Percentiles rank a stretch among this genome's conserved stretches.
Evolutionary conservation across 2,329 filamentous ascomycete genomes (phyloP).

Genomic region (Talaromyces sp.): DNA sequence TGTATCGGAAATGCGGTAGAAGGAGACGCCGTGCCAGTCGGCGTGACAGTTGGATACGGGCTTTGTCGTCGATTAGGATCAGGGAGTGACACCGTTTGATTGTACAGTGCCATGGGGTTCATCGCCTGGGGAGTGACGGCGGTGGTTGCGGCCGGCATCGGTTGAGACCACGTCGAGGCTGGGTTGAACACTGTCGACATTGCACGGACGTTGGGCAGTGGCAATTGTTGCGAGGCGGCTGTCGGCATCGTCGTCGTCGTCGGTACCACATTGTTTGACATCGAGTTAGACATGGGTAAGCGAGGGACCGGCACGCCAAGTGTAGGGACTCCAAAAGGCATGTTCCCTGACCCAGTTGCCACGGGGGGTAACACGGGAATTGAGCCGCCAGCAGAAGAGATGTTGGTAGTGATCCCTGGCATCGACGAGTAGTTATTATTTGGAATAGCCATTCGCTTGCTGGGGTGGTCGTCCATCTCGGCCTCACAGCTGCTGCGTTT

Average conservation of each 20-base stretch:
- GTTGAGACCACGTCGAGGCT: constrained; percentile 47
- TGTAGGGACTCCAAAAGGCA: constrained; percentile 28
- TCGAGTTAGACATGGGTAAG: constrained; percentile 62
- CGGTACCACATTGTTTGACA: constrained; percentile 37
- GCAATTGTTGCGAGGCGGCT: constrained; percentile 14
- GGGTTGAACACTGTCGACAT: constrained; percentile 71
- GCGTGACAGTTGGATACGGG: constrained; percentile 38
- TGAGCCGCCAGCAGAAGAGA: constrained; percentile 16
- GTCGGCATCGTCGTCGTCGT: constrained; percentile 43
- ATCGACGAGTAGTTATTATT: constrained; percentile 16
- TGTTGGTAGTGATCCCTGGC: constrained; percentile 20
- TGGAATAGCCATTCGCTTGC: constrained; percentile 44
- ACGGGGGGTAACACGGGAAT: constrained; percentile 30
- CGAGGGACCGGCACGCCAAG: constrained; percentile 40
- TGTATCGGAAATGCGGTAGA: constrained; percentile 58
- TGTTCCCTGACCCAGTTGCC: constrained; percentile 11
- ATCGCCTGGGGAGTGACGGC: constrained; percentile 19
- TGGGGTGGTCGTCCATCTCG: constrained; percentile 48
- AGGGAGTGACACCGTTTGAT: constrained; percentile 22
- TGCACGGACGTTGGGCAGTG: constrained; percentile 60
- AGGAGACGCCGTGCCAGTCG: constrained; percentile 60
- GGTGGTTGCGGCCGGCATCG: constrained; percentile 29
- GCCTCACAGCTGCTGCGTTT: constrained; percentile 60
- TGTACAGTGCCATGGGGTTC: constrained; percentile 21
- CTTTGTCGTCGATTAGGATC: constrained; percentile 44